Base-by-base conservation (phyloP, 176 grass and related monocot species). In the Luzula sylvatica region DNA sequence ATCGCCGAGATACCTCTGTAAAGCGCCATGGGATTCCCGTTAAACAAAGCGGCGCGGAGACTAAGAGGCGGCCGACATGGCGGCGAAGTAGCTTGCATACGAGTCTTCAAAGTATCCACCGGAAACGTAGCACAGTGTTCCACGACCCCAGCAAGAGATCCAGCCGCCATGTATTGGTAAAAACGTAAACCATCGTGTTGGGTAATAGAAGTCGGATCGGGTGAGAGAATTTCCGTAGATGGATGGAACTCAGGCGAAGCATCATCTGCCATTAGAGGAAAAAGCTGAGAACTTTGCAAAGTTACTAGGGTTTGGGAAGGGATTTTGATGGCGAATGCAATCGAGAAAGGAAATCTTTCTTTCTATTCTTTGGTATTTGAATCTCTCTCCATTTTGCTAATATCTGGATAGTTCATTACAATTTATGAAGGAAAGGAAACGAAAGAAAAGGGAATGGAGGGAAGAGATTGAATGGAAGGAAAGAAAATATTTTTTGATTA, bases 121-220 rank as follows among this genome's bases (percentile, higher is more conserved):
- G 88, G 88, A 68, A 94, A 94, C 88, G 87, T 94, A 41, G 78
- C 78, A 54, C 82, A 67, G 72, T 94, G 88, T 55, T 94, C 88
- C 28, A 94, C 78, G 26, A 94, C 75, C 38, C 88, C 88, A 29
- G 88, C 88, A 58, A 87, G 72, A 55, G 88, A 94, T 44, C 88
- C 88, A 29, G 88, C 82, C 51, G 82, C 82, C 88, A 94, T 94
- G 72, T 87, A 94, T 53, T 94, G 88, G 75, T 83, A 94, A 71
- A 94, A 94, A 1, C 71, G 71, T 58, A 94, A 78, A 3, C 82
- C 82, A 42, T 94, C 82, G 54, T 87, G 82, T 12, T 71, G 69
- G 3, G 83, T 58, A 25, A 58, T 60, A 52, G 68, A 52, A 53
- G 54, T 53, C 12, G 38, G 45, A 60, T 42, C 39, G 44, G 69